Evolutionary conservation across 805 yeast genomes (phyloP), one percentile per base, ranked within the genome.

Genomic region (Yamadazyma insecticola): DNA sequence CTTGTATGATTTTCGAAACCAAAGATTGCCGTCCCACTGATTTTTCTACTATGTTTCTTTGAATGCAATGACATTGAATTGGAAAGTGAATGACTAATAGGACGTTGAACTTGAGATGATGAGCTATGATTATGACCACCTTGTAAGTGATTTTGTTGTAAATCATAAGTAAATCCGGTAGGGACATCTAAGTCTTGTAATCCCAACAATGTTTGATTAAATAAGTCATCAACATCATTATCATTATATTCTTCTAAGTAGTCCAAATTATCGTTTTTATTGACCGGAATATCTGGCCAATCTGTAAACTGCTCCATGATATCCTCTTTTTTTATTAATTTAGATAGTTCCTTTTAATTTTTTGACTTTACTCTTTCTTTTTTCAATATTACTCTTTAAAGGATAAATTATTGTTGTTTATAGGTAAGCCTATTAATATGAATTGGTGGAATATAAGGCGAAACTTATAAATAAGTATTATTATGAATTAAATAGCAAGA

Each of bases 11-110:
- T 77, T 6, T 68, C 60, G 43, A 72, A 82, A 0, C 94, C 94
- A 54, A 83, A 83, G 16, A 83, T 82, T 2, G 84, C 90, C 4
- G 90, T 80, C 10, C 94, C 94, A 60, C 88, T 80, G 13, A 74
- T 65, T 36, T 76, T 75, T 41, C 85, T 71, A 32, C 70, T 56
- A 49, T 82, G 90, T 40, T 50, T 29, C 44, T 55, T 36, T 28
- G 41, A 40, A 33, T 45, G 48, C 26, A 28, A 35, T 16, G 30
- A 28, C 26, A 27, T 30, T 24, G 46, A 34, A 25, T 28, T 34
- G 41, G 45, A 35, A 34, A 31, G 34, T 26, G 32, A 30, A 29
- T 37, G 38, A 6, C 20, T n/a, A n/a, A n/a, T 30, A 19, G 31
- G 35, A 16, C 24, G 31, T 20, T 6, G n/a, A n/a, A n/a, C n/a